Evolutionary conservation across 2,329 filamentous ascomycete genomes (phyloP), one percentile per base, ranked within the genome.

Genomic region (Colletotrichum tofieldiae): DNA sequence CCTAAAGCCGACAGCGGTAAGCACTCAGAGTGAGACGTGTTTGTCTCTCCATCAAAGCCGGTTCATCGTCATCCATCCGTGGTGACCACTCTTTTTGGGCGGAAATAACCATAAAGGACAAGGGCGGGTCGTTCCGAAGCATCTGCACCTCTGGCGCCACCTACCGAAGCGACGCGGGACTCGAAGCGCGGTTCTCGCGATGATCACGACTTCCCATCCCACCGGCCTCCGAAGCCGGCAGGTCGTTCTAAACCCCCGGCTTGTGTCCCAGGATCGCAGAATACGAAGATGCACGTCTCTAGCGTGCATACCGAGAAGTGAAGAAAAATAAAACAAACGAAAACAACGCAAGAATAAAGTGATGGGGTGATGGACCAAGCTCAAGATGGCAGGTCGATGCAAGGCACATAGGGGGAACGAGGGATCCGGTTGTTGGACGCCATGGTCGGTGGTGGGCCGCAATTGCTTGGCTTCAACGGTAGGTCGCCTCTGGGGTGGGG

Each of bases 321-420:
- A 23, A 26, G 23, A 26, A 26, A 26, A 26, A 26, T 26, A 26
- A 26, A 26, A 26, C 23, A 26, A 26, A 26, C 23, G 12, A 52
- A 29, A n/a, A n/a, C n/a, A 9, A 9, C n/a, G 56, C 64, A 39
- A 12, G 23, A 45, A 37, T 62, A 26, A 9, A 52, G 45, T 56
- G 12, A 54, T 51, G 26, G 14, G 8, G 20, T 39, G 59, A 26
- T 39, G 41, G 49, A 49, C 69, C 69, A 72, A 47, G 43, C 65
- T 64, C 51, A 72, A 72, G 65, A 68, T 2, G 69, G 69, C 69
- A 72, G 69, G 69, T 72, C 69, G 58, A 8, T 65, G 52, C 43
- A 62, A 49, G 59, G 59, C 23, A 62, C 59, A 6, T 23, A 37
- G 20, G 26, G 23, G 58, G 43, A 5, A 61, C 41, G 9, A 20